Evolutionary conservation across 495 filamentous ascomycete species (phyloP).

Genomic region (Lichenothelia convexa): DNA sequence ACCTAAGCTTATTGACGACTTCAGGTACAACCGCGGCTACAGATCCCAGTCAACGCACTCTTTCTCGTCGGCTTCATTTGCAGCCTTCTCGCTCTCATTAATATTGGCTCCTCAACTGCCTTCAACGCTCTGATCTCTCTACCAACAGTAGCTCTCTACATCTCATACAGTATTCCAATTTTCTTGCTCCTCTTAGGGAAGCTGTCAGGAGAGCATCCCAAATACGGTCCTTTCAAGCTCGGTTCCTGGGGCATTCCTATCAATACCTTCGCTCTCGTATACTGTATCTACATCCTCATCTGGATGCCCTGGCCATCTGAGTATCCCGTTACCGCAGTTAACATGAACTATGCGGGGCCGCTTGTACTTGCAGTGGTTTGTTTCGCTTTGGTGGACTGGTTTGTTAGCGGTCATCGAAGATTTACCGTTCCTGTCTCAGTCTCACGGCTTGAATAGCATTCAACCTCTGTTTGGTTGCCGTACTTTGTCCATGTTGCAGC

Average conservation of each 20-base stretch:
- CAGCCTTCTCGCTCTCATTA: constrained; percentile 21
- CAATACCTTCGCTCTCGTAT: constrained; percentile 25
- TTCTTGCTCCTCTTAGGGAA: constrained; percentile 30
- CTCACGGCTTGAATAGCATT: too few relatives aligned
- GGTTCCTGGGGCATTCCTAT: constrained; percentile 26
- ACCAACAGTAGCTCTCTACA: constrained; percentile 7
- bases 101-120: constrained; percentile 12
- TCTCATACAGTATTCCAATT: constrained; percentile 18
- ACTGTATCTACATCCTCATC: constrained; percentile 1
- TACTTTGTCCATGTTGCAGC: too few relatives aligned
- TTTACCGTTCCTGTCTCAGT: not conserved
- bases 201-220: constrained; percentile 24
- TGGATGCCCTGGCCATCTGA: constrained; percentile 7
- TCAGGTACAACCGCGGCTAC: constrained; percentile 18
- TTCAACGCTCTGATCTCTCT: constrained; percentile 17
- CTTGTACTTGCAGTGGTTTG: constrained; percentile 1
- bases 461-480: too few relatives aligned
- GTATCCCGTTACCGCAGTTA: constrained; percentile 5
- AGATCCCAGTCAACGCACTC: constrained; percentile 8
- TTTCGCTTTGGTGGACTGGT: constrained; percentile 1
- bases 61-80: constrained; percentile 11
- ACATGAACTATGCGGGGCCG: constrained; percentile 11
- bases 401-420: not conserved
- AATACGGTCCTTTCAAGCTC: constrained; percentile 22
- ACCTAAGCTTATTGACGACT: not conserved